Base-by-base conservation (phyloP, 345 rosid genomes). In the Brassica juncea region DNA sequence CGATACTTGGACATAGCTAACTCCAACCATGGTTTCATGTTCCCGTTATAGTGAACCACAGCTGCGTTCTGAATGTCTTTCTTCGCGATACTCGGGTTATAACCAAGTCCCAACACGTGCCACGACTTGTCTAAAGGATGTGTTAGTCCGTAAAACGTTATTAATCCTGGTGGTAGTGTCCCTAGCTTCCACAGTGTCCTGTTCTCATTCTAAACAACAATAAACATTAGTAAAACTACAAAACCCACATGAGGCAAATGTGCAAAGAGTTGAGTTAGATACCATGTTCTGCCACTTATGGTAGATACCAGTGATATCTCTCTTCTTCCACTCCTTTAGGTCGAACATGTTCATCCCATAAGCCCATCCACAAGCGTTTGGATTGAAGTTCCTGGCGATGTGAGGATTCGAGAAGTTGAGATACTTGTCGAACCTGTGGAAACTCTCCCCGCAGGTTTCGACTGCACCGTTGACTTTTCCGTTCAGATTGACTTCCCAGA, bases 1-100 rank as follows among this genome's bases (percentile, higher is more conserved):
- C 98, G 88, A 71, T 96, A 96, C 73, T 90, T 96, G 31, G 98
- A 86, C 98, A 96, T 96, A 5, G 98, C 94, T 67, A 96, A 79
- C 87, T 96, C 99, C 70, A 96, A 86, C 99, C 99, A 96, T 0
- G 99, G 99, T 84, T 96, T 96, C 99, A 96, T 96, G 86, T 96
- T 96, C 77, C 98, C 99, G 47, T 96, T 96, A 76, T 96, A 96
- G 80, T 96, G 99, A 70, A 96, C 52, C 54, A 96, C 99, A 12
- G 98, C 97, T 55, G 99, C 99, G 58, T 80, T 90, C 39, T 90
- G 94, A 37, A 96, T 93, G 84, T 96, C 98, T 47, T 85, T 83
- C 55, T 83, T 85, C 77, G 85, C 94, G 19, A 96, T 37, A 72
- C 98, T 92, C 12, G 99, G 99, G 86, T 92, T 92, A 73, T 96